Conservation (phyloP, 257 asterid species). For the Jacaranda mimosifolia region DNA sequence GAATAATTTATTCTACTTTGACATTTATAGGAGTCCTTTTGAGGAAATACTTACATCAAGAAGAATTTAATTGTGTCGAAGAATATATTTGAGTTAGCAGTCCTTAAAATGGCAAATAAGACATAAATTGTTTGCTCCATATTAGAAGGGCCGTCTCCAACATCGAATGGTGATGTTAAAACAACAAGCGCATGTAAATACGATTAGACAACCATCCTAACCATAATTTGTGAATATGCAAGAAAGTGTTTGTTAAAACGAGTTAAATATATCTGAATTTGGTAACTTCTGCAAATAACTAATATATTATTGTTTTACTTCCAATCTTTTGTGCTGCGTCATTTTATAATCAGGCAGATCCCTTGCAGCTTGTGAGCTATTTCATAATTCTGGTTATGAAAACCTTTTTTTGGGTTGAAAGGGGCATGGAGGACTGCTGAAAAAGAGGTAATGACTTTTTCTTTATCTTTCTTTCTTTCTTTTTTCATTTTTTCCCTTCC, state of each 20-base stretch:
- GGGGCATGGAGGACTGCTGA: slow-evolving; percentile 95
- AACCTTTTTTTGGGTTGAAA: slow-evolving; percentile 95
- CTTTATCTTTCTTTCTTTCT: no score
- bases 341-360: slow-evolving; percentile 75
- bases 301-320: background rate
- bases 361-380: slow-evolving; percentile 96
- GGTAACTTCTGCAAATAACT: background rate
- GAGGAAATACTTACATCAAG: no score
- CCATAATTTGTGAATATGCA: background rate
- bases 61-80: no score
- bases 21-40: no score
- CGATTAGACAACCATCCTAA: background rate
- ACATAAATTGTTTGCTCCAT: no score
- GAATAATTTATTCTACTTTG: no score
- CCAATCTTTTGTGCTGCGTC: slow-evolving; percentile 37
- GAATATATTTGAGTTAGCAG: no score
- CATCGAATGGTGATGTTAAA: no score
- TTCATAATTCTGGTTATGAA: slow-evolving; percentile 76
- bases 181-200: background rate
- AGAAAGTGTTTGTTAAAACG: background rate
- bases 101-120: no score
- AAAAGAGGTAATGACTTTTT: slow-evolving; percentile 66
- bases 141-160: no score
- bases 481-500: no score
- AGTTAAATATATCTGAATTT: background rate